Conservation (phyloP, 148 eudicot species). For the Oxyria digyna region DNA sequence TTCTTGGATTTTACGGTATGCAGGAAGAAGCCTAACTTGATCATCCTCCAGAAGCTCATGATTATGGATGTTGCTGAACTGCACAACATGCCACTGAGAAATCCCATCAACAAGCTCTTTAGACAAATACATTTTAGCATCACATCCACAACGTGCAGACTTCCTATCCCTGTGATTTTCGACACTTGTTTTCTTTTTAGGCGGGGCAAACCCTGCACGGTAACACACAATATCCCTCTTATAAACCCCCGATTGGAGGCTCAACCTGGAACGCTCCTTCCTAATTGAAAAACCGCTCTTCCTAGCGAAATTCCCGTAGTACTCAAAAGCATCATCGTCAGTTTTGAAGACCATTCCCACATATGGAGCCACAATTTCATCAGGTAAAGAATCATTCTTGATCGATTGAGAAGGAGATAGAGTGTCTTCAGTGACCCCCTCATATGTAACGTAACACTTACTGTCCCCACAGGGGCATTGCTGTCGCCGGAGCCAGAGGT, state of each 20-base stretch:
- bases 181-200: slow-evolving; percentile 48
- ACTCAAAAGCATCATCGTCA: slow-evolving; percentile 59
- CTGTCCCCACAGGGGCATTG: slow-evolving; percentile 75
- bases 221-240: slow-evolving; percentile 74
- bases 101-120: slow-evolving; percentile 53
- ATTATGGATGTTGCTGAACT: slow-evolving; percentile 69
- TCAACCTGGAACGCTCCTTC: slow-evolving; percentile 62
- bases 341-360: slow-evolving; percentile 47
- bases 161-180: slow-evolving; percentile 71
- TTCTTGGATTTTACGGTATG: slow-evolving; percentile 61
- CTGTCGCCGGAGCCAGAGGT: slow-evolving; percentile 52
- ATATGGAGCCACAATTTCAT: slow-evolving; percentile 41
- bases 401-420: not conserved
- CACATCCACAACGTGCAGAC: slow-evolving; percentile 72
- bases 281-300: slow-evolving; percentile 63
- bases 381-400: slow-evolving; percentile 10
- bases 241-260: slow-evolving; percentile 53
- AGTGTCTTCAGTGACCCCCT: slow-evolving; percentile 28
- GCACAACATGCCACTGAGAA: slow-evolving; percentile 49
- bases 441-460: slow-evolving; percentile 52
- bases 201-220: slow-evolving; percentile 58
- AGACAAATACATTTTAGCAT: slow-evolving; percentile 54
- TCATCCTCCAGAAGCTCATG: slow-evolving; percentile 72
- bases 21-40: slow-evolving; percentile 65
- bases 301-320: slow-evolving; percentile 45